phyloP scores from a whole-genome alignment of 345 rosid genomes.

The Linum trigynum region DNA sequence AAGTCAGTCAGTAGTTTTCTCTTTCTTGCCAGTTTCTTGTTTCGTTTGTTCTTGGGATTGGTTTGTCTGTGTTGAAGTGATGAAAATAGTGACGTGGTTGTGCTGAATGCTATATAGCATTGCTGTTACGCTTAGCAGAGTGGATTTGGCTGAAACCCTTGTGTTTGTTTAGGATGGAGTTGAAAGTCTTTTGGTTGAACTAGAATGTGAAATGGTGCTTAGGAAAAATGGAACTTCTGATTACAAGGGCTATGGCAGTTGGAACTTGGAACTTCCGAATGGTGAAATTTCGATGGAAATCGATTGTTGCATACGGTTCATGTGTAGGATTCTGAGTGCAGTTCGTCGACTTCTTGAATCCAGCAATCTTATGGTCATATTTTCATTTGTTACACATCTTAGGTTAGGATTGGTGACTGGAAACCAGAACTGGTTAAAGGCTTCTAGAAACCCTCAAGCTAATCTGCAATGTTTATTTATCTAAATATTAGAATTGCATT shows the following conservation, averaged over 20 bases:
- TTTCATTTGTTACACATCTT: neutral
- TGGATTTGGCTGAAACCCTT: neutral
- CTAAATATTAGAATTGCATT: too few relatives aligned
- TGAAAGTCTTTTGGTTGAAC: neutral
- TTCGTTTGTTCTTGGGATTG: neutral
- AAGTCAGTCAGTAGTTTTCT: slow-evolving; percentile 37
- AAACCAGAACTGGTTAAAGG: neutral
- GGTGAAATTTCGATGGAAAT: too few relatives aligned
- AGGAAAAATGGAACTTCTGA: too few relatives aligned
- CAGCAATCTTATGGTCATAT: too few relatives aligned
- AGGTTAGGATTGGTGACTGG: neutral
- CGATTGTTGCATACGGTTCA: neutral
- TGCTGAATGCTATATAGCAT: too few relatives aligned
- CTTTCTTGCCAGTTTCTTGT: neutral
- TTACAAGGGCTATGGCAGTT: too few relatives aligned
- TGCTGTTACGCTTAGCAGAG: too few relatives aligned
- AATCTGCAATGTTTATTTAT: too few relatives aligned
- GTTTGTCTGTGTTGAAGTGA: neutral
- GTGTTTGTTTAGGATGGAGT: neutral
- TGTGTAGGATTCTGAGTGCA: neutral
- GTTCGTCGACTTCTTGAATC: neutral
- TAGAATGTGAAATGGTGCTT: neutral
- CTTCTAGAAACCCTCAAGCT: too few relatives aligned
- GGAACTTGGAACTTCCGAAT: too few relatives aligned
- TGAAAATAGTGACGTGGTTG: neutral